A percentile compares a stretch with the other conserved stretches of the same genome.
Evolutionary conservation across 306 rosid species (phyloP).

Genomic region (Canavalia ensiformis): DNA sequence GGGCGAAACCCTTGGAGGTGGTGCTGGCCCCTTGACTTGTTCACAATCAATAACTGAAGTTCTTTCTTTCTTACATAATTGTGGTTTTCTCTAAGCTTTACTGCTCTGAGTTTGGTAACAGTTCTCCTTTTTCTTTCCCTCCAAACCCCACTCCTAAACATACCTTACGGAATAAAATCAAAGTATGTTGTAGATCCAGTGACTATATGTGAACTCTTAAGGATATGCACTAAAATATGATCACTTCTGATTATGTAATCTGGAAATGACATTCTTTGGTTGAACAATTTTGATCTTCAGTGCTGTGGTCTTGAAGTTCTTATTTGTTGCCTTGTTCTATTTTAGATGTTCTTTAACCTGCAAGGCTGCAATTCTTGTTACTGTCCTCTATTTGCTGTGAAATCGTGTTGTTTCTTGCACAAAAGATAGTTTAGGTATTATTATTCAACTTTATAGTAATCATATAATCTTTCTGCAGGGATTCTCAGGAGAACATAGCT

Average conservation of each 20-base stretch:
- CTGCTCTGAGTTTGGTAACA: no score
- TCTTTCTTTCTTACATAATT: no score
- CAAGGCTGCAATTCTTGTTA: background rate
- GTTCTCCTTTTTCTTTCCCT: no score
- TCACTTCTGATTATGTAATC: background rate
- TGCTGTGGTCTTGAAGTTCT: slow-evolving; percentile 4
- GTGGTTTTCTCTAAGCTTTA: no score
- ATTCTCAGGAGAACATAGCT: slow-evolving; percentile 50
- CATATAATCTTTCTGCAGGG: slow-evolving; percentile 59
- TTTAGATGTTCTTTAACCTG: slow-evolving; percentile 29
- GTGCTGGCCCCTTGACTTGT: no score
- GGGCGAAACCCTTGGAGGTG: no score
- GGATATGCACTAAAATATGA: background rate
- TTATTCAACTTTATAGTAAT: slow-evolving; percentile 28
- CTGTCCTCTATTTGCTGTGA: slow-evolving; percentile 13
- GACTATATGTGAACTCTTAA: slow-evolving; percentile 3
- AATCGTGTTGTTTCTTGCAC: slow-evolving; percentile 7
- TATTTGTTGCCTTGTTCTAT: background rate
- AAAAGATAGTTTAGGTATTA: slow-evolving; percentile 21
- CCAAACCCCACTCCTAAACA: background rate
- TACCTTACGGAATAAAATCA: slow-evolving; percentile 26
- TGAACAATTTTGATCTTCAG: background rate
- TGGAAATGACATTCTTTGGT: slow-evolving; percentile 28
- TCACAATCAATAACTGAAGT: no score
- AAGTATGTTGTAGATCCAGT: slow-evolving; percentile 4